phyloP scores from a whole-genome alignment of 345 rosid genomes.

The Zanthoxylum bungeanum region DNA sequence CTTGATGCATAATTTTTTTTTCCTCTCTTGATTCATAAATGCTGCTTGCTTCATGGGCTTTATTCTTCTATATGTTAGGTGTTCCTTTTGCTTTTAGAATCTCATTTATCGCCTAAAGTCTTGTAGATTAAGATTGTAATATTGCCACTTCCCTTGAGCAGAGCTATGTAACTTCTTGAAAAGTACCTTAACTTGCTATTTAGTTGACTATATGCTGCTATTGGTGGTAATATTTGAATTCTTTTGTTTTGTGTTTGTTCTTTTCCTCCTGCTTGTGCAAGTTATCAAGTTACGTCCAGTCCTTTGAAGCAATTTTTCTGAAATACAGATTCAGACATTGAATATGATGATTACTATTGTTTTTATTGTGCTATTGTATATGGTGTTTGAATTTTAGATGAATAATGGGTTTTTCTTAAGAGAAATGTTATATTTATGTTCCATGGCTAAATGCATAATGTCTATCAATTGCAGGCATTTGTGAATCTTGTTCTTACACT shows the following conservation, averaged over 20 bases:
- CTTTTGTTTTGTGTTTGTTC: neutral
- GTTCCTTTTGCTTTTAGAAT: neutral
- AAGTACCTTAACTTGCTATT: neutral
- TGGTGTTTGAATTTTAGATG: neutral
- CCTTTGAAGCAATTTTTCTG: neutral
- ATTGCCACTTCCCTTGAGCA: neutral
- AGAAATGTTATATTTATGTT: neutral
- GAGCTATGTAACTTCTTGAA: neutral
- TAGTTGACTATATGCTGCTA: neutral
- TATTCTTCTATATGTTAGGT: neutral
- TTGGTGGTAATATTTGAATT: neutral
- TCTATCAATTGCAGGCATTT: constrained; percentile 64
- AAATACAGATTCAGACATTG: neutral
- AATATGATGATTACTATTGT: neutral
- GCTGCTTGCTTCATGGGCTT: neutral
- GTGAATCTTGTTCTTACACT: constrained; percentile 81
- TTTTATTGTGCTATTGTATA: neutral
- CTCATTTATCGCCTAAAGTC: neutral
- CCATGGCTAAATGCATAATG: neutral
- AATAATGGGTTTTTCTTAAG: constrained; percentile 2
- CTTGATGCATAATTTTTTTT: neutral
- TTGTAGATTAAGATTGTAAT: neutral
- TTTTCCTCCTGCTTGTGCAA: neutral
- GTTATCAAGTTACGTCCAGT: neutral
- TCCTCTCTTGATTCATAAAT: neutral